Evolutionary conservation across 805 yeast genomes (phyloP), one percentile per base, ranked within the genome.

Genomic region (Yarrowia sp.): DNA sequence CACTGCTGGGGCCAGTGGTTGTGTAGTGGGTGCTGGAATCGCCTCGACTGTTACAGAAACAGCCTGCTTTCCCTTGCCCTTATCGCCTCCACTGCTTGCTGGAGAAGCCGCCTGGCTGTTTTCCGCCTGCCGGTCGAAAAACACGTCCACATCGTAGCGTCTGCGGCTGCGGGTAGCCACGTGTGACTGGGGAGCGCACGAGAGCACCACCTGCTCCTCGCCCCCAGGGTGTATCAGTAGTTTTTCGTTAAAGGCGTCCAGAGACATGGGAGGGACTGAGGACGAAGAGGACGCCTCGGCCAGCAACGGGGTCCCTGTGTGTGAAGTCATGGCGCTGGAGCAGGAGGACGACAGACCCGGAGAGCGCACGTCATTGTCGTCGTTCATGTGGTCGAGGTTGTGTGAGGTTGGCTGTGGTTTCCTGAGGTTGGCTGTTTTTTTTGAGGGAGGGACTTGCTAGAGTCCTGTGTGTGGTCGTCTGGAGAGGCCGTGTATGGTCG

Each of bases 301-400:
- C 8, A 55, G 38, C 32, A 55, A 31, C 17, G 61, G 61, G 3
- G 61, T 55, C 15, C 61, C 61, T 2, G 61, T 41, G 39, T 55
- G 61, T 2, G 61, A 55, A 31, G 61, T 55, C 61, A 55, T 41
- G 47, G 61, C 61, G 38, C 61, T 55, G 38, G 61, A 55, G 17
- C 61, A 55, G 15, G 61, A 55, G 8, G 61, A 55, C 61, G 47
- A 55, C 47, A 55, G 61, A 41, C 61, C 61, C 14, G 61, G 61
- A 22, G 61, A 55, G 15, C 61, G 61, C 43, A 41, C 61, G n/a
- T 55, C 61, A 41, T 55, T 55, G 38, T 55, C 61, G 47, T 55
- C 61, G 61, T 41, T 55, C 61, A 55, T 55, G 47, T 35, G 41
- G 31, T 35, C 9, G 10, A 4, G 31, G 41, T 32, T 7, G 53